Percentiles rank a stretch among this genome's conserved stretches.
phyloP scores from a whole-genome alignment of 768 basidiomycete genomes.

The Trametes cingulata region DNA sequence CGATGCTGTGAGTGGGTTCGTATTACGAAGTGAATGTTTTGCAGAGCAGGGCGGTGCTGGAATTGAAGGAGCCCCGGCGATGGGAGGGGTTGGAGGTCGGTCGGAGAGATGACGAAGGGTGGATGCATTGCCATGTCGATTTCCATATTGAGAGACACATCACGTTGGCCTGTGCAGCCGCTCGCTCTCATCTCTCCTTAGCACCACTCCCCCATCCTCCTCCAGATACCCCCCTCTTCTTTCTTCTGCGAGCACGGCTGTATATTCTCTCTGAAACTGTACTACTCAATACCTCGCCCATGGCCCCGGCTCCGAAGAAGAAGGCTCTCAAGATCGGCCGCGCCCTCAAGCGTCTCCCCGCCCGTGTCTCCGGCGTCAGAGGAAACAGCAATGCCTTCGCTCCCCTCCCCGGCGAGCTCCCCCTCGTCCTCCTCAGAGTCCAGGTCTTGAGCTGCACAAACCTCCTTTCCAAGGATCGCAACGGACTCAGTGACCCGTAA shows the following conservation, averaged over 20 bases:
- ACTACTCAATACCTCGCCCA: slow-evolving; percentile 7
- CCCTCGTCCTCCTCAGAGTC: slow-evolving; percentile 65
- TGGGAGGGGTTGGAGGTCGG: no score
- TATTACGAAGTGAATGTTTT: no score
- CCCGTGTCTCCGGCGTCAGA: slow-evolving; percentile 44
- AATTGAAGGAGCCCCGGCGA: no score
- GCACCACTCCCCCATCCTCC: background rate
- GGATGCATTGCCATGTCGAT: no score
- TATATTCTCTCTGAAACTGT: background rate
- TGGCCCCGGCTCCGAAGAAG: slow-evolving; percentile 39
- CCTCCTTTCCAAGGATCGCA: slow-evolving; percentile 63
- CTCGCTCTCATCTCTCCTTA: no score
- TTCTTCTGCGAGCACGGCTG: background rate
- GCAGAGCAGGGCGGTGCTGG: no score
- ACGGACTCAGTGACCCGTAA: slow-evolving; percentile 77
- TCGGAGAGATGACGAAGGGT: no score
- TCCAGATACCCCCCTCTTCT: background rate
- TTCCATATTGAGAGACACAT: background rate
- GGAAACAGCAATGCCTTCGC: slow-evolving; percentile 39
- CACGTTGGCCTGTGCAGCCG: background rate
- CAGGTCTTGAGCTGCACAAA: slow-evolving; percentile 67
- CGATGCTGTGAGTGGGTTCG: background rate
- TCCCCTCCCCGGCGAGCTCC: slow-evolving; percentile 61
- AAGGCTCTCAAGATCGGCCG: slow-evolving; percentile 54
- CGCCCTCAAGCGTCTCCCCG: slow-evolving; percentile 59